Conservation (phyloP, 2,329 filamentous ascomycete species). For the Claviceps paspali region DNA sequence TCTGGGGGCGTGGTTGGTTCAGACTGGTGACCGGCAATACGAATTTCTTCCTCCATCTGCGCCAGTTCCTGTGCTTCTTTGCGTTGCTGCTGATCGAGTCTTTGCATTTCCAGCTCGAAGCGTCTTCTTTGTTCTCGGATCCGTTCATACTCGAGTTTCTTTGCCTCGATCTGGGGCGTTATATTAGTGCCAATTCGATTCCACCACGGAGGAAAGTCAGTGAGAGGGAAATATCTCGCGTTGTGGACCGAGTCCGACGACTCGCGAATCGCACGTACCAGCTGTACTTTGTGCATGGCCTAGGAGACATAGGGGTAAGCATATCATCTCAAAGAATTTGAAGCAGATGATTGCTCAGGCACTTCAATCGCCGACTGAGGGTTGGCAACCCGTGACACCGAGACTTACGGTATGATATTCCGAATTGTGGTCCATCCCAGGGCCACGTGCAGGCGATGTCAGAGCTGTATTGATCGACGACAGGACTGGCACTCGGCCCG, state of each 20-base stretch:
- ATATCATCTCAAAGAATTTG: not conserved
- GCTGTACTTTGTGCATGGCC: slow-evolving; percentile 58
- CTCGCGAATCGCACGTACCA: slow-evolving; percentile 43
- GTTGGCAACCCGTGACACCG: not conserved
- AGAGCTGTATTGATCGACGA: slow-evolving; percentile 32
- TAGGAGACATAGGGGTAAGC: slow-evolving; percentile 15
- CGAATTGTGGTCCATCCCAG: slow-evolving; percentile 25
- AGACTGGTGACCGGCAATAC: slow-evolving; percentile 61
- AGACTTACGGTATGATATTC: slow-evolving; percentile 31
- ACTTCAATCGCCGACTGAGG: not conserved
- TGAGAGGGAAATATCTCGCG: not conserved
- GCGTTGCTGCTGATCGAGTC: slow-evolving; percentile 72
- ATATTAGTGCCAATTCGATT: not conserved
- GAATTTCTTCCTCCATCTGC: slow-evolving; percentile 61
- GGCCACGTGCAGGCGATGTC: slow-evolving; percentile 32
- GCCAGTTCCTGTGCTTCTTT: slow-evolving; percentile 72
- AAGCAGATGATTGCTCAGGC: not conserved
- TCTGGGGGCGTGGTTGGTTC: slow-evolving; percentile 95
- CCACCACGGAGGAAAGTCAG: not conserved
- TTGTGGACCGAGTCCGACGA: too few relatives aligned
- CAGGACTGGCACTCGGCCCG: slow-evolving; percentile 65
- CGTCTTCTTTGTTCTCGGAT: slow-evolving; percentile 77
- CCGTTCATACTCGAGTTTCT: slow-evolving; percentile 81
- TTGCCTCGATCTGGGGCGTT: slow-evolving; percentile 65
- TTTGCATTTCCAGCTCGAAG: slow-evolving; percentile 85